Conservation (phyloP, 1,139 yeast species). For the Suhomyces atakaporum region DNA sequence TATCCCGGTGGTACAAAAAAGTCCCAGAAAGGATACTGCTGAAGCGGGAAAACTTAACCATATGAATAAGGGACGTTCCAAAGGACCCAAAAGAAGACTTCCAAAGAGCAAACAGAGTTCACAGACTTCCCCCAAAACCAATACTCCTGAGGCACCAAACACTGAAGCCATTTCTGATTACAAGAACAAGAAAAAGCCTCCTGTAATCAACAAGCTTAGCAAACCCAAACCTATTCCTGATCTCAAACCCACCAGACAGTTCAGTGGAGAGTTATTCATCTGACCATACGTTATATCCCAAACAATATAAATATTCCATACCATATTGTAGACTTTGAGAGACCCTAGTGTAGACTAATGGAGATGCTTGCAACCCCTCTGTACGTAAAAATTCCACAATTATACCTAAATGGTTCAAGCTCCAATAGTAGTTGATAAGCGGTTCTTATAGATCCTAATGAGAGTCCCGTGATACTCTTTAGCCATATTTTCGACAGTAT, state of each 20-base stretch:
- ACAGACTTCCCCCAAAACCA: background rate
- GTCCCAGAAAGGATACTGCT: slow-evolving; percentile 10
- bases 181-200: slow-evolving; percentile 22
- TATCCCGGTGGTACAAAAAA: background rate
- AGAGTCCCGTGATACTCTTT: no score
- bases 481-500: no score
- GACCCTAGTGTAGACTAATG: no score
- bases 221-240: slow-evolving; percentile 32
- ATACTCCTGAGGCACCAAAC: background rate
- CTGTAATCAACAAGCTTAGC: slow-evolving; percentile 32
- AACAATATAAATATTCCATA: no score
- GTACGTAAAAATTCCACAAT: no score
- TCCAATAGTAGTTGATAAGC: no score
- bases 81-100: slow-evolving; percentile 74
- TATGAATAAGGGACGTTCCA: slow-evolving; percentile 61
- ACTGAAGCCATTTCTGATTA: slow-evolving; percentile 6
- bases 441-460: no score
- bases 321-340: no score
- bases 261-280: slow-evolving; percentile 38
- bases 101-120: slow-evolving; percentile 39
- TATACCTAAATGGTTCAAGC: no score
- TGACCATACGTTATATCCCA: slow-evolving; percentile 7
- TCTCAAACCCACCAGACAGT: slow-evolving; percentile 29
- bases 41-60: slow-evolving; percentile 47
- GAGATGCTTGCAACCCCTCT: no score